phyloP scores from a whole-genome alignment of 176 grass and related monocot species.

The Carex scoparia region DNA sequence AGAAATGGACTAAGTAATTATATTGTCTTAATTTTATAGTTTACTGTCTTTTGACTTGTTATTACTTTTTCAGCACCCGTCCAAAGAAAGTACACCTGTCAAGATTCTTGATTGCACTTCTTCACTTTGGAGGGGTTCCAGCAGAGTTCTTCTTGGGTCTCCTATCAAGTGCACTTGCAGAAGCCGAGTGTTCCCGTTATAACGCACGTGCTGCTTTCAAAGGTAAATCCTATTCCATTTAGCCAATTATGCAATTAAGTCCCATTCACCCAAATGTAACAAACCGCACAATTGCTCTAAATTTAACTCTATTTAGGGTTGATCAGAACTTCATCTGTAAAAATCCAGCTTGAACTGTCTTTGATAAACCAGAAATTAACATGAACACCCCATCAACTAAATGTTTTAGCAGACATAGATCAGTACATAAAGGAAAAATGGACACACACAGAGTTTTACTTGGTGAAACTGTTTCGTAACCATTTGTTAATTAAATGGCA shows the following conservation, averaged over 20 bases:
- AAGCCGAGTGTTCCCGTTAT: background rate
- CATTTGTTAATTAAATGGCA: background rate
- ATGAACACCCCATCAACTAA: background rate
- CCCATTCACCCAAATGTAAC: background rate
- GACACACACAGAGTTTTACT: background rate
- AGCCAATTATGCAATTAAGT: background rate
- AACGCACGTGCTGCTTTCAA: background rate
- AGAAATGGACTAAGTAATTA: background rate
- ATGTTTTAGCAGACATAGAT: background rate
- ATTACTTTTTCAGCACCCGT: slow-evolving; percentile 26
- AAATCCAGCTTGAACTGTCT: background rate
- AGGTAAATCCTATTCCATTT: background rate
- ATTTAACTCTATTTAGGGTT: background rate
- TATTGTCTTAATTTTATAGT: background rate
- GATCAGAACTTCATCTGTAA: background rate
- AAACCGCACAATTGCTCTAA: background rate
- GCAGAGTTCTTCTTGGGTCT: slow-evolving; percentile 40
- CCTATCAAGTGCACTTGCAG: slow-evolving; percentile 27
- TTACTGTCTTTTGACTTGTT: background rate
- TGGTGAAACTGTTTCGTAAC: background rate
- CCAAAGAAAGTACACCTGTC: slow-evolving; percentile 35
- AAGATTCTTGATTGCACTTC: slow-evolving; percentile 36
- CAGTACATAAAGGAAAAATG: background rate
- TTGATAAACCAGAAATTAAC: background rate
- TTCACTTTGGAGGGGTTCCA: slow-evolving; percentile 42